Evolutionary conservation across 1,284 basidiomycete genomes (phyloP).

Genomic region (Xanthoconium separans): DNA sequence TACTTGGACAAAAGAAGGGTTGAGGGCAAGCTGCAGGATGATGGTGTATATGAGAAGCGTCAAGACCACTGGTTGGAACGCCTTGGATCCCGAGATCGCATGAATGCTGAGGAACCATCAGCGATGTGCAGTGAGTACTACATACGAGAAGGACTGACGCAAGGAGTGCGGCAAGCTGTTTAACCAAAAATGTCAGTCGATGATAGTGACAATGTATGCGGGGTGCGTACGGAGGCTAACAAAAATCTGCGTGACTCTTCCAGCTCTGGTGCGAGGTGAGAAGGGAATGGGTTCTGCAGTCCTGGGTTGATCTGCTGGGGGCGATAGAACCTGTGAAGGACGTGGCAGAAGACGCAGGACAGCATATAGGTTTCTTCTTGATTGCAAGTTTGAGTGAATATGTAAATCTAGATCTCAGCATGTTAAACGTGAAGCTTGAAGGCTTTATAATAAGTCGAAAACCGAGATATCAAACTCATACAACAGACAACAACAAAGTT

Average conservation of each 20-base stretch:
- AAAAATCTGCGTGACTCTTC: too few species aligned
- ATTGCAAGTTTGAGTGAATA: too few species aligned
- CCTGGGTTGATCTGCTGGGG: background rate
- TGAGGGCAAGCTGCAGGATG: conserved; percentile 16
- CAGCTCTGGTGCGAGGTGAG: too few species aligned
- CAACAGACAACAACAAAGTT: too few species aligned
- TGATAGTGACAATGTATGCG: too few species aligned
- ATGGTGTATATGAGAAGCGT: conserved; percentile 21
- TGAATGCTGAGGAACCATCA: conserved; percentile 11
- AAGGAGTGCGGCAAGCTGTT: conserved; percentile 18
- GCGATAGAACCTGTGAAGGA: background rate
- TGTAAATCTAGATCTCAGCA: too few species aligned
- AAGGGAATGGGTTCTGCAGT: background rate
- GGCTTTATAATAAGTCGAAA: too few species aligned
- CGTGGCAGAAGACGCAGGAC: background rate
- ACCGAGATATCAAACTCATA: too few species aligned
- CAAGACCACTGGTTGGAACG: conserved; percentile 11
- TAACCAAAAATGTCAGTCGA: background rate
- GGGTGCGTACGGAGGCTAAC: too few species aligned
- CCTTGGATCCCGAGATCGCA: conserved; percentile 3
- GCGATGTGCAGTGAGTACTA: background rate
- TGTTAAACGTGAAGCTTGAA: too few species aligned
- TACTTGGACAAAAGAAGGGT: conserved; percentile 11
- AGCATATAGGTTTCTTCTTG: background rate
- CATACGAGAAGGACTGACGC: conserved; percentile 8